A percentile compares a stretch with the other conserved stretches of the same genome.
phyloP scores from a whole-genome alignment of 257 asterid species.

The Fraxinus quadrangulata region DNA sequence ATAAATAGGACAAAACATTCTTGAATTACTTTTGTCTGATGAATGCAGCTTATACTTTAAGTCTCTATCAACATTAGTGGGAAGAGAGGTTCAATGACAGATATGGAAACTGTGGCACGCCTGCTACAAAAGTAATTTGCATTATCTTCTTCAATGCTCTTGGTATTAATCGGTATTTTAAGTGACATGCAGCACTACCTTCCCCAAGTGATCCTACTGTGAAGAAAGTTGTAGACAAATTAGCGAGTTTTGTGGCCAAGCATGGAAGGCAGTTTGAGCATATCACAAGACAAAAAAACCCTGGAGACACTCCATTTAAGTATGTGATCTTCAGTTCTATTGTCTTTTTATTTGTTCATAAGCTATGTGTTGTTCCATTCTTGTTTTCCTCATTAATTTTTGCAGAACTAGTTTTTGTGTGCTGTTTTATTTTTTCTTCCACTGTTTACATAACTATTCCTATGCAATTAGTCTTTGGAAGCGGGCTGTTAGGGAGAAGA shows the following conservation, averaged over 20 bases:
- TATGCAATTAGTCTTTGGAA: background rate
- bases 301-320: slow-evolving; percentile 97
- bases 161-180: slow-evolving; percentile 93
- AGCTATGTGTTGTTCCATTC: background rate
- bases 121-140: slow-evolving; percentile 86
- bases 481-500: background rate
- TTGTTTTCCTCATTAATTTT: background rate
- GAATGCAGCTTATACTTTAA: slow-evolving; percentile 78
- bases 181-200: slow-evolving; percentile 96
- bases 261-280: slow-evolving; percentile 93
- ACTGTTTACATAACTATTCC: background rate
- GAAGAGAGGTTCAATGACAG: slow-evolving; percentile 82
- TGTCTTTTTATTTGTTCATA: slow-evolving; percentile 7
- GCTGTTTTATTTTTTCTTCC: background rate
- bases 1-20: slow-evolving; percentile 45
- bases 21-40: slow-evolving; percentile 71
- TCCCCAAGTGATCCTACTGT: slow-evolving; percentile 94
- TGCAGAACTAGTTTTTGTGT: background rate
- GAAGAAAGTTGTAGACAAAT: slow-evolving; percentile 85
- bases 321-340: slow-evolving; percentile 39
- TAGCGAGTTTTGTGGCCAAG: slow-evolving; percentile 97
- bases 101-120: slow-evolving; percentile 79
- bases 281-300: slow-evolving; percentile 85
- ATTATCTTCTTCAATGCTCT: slow-evolving; percentile 74
- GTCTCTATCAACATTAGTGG: slow-evolving; percentile 67